Evolutionary conservation across 2,329 filamentous ascomycete species (phyloP), one percentile per base, ranked within the genome.

Genomic region (Bipolaris sorokiniana): DNA sequence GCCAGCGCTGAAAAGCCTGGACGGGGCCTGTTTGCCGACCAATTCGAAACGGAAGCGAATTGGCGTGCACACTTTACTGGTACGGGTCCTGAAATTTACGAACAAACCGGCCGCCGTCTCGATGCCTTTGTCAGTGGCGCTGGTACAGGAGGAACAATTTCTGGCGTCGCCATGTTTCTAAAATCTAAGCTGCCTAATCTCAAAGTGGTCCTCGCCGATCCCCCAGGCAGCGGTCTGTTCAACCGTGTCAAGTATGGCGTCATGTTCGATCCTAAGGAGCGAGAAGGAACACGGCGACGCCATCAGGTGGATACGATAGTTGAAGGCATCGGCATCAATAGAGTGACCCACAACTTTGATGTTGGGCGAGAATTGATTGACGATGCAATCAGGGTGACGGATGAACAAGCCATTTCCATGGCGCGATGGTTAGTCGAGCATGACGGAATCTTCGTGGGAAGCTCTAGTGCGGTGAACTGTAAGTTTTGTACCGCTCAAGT

Each of bases 401-500:
- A 99, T 76, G 86, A 87, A 48, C 93, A 99, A 80, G 95, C 95
- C 11, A 87, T 91, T 74, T 84, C 84, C 52, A 99, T 99, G 95
- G 95, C 94, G n/a, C 83, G 91, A 61, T 98, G 92, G 92, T 80
- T 99, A 38, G 94, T 97, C 7, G 93, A 98, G 78, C 90, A 93
- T 62, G 95, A 99, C 76, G 95, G 95, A 7, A 88, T 99, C 51
- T 99, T 99, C 70, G 83, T 93, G 38, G 96, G 95, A 7, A 97
- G 93, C 75, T 97, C 92, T 75, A 97, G 90, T 76, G 90, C 93
- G n/a, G 94, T 99, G 50, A 99, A 99, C 76, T 97, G 93, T 83
- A 71, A 76, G 83, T 79, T 26, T 15, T 34, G 51, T 41, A 54
- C 13, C 41, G 5, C 50, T 48, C 16, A n/a, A 50, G 38, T 40